Base-by-base conservation (phyloP, 768 basidiomycete genomes). In the Ephemerocybe angulata region DNA sequence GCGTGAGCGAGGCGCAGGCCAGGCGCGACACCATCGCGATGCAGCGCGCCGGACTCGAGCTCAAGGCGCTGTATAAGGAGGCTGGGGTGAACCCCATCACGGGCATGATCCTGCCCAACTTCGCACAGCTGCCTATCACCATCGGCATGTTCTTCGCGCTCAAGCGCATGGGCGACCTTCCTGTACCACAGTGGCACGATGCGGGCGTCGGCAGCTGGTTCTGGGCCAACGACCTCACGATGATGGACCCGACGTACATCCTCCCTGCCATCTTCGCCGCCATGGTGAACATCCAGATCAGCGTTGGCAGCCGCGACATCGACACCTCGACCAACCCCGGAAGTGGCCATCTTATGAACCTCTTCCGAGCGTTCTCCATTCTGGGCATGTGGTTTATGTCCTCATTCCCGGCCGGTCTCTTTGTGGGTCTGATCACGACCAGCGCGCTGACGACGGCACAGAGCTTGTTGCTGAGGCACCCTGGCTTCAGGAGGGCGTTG, bases 61-160 rank as follows among this genome's bases (percentile, higher is more conserved):
- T 85, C 59, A 75, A 75, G 49, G 75, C 61, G 65, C 69, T 93
- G 30, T 84, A 88, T 65, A 67, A 76, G 55, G 78, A 85, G 52
- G 80, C 88, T 7, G 84, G 86, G 24, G 84, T 91, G 44, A 82
- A 77, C 60, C 77, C 65, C 1, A 12, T 88, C 54, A 58, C 72
- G 13, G 74, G 76, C 37, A 72, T 84, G 58, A 58, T 87, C n/a
- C 49, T 83, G 15, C 72, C 71, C 19, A 69, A 72, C 0, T 56
- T 93, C 52, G 61, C 87, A 1, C 93, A 96, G 68, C 65, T 93
- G 21, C 84, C 90, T 1, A 75, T 93, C 40, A 86, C 88, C 43
- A 70, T 97, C 29, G 85, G 86, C 13, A 71, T 91, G 72, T 98
- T 98, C 79, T 86, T 93, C 60, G 91, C 82, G 17, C 67, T 96